A percentile compares a stretch with the other conserved stretches of the same genome.
phyloP scores from a whole-genome alignment of 495 filamentous ascomycete genomes.

The Neurospora sp. region DNA sequence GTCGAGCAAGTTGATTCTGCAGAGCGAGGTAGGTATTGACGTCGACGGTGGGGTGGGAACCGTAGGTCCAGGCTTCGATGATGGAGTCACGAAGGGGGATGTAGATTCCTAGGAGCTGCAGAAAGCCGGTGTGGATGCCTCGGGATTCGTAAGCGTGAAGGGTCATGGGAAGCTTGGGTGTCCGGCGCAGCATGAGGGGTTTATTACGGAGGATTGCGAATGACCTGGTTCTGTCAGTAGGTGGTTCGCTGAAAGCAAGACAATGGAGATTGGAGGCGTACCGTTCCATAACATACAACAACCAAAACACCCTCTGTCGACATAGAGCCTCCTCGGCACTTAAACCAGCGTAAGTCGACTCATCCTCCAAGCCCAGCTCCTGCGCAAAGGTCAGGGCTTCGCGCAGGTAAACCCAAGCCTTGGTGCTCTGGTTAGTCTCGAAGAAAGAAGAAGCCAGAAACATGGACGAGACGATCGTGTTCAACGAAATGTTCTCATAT shows the following conservation, averaged over 20 bases:
- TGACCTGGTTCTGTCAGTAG: conserved; percentile 3
- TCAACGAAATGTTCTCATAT: conserved; percentile 20
- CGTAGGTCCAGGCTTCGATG: conserved; percentile 27
- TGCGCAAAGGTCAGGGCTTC: conserved; percentile 51
- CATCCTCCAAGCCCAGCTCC: conserved; percentile 49
- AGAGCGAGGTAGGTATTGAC: conserved; percentile 35
- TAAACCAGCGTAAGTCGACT: conserved; percentile 39
- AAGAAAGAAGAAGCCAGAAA: conserved; percentile 25
- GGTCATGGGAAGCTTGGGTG: conserved; percentile 31
- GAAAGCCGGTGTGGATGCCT: conserved; percentile 42
- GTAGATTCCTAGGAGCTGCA: conserved; percentile 44
- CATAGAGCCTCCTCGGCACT: conserved; percentile 39
- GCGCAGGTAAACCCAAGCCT: conserved; percentile 52
- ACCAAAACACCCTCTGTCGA: conserved; percentile 52
- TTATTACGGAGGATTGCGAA: conserved; percentile 41
- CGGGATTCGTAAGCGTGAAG: conserved; percentile 36
- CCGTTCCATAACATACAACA: conserved; percentile 52
- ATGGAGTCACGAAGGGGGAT: conserved; percentile 25
- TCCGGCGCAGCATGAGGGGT: conserved; percentile 43
- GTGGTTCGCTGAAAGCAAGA: not conserved
- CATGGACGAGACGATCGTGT: conserved; percentile 25
- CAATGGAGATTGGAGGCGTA: conserved; percentile 13
- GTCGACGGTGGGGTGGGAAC: conserved; percentile 18
- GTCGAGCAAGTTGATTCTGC: conserved; percentile 28
- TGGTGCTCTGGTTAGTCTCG: conserved; percentile 22